Evolutionary conservation across 129 eudicot genomes (phyloP).

Genomic region (Chrysanthemum seticuspe): DNA sequence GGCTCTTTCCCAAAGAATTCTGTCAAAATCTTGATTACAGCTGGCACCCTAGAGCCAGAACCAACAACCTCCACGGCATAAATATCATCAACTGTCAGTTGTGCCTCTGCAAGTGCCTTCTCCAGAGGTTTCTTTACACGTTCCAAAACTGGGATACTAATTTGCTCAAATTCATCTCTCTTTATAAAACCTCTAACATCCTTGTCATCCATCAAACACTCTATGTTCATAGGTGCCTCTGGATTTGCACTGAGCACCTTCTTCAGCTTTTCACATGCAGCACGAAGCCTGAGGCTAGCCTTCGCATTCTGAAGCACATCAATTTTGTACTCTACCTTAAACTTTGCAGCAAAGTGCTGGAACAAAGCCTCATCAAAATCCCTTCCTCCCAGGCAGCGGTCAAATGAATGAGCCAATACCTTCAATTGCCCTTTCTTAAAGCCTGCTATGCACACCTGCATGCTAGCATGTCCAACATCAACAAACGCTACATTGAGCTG

Average conservation of each 20-base stretch:
- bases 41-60: conserved; percentile 93
- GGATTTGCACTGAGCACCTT: conserved; percentile 92
- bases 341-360: conserved; percentile 81
- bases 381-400: conserved; percentile 80
- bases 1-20: conserved; percentile 96
- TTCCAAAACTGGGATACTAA: conserved; percentile 76
- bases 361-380: conserved; percentile 87
- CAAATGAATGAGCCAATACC: conserved; percentile 81
- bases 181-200: conserved; percentile 82
- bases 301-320: conserved; percentile 85
- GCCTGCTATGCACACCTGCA: conserved; percentile 97
- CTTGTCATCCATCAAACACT: conserved; percentile 92
- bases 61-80: conserved; percentile 95
- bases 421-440: conserved; percentile 89
- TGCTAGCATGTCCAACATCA: conserved; percentile 89
- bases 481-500: conserved; percentile 82
- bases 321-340: conserved; percentile 73
- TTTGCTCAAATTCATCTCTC: conserved; percentile 89
- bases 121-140: conserved; percentile 91
- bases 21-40: conserved; percentile 72
- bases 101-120: conserved; percentile 84
- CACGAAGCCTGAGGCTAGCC: conserved; percentile 81
- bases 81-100: conserved; percentile 56
- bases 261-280: conserved; percentile 85
- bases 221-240: conserved; percentile 91